Evolutionary conservation across 202 grass and related monocot species (phyloP), one percentile per base, ranked within the genome.

Genomic region (Zoysia matrella): DNA sequence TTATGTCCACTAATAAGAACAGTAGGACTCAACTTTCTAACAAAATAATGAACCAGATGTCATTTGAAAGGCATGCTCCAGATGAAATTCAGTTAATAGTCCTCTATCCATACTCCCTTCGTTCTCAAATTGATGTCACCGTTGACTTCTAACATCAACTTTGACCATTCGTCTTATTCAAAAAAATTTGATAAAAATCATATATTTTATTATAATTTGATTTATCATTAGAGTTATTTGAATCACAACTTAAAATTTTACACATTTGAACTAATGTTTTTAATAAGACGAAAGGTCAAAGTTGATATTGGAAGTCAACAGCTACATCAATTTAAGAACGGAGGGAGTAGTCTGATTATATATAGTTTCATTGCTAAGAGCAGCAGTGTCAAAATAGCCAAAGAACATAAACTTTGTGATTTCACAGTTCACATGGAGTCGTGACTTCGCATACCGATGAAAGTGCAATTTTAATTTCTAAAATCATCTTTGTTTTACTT

Each of bases 291-390:
- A 30, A 30, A 30, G 22, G 22, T 30, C 22, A 30, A 30, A 30
- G 22, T 30, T 30, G 22, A 30, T 30, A 30, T 30, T 30, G 0
- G 22, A 30, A 30, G 22, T 30, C 22, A 30, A 30, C 22, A 30
- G 22, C 22, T 30, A 30, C 22, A 30, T 30, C 22, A 30, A 30
- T 30, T 30, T 30, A 30, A 30, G 22, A 30, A 30, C 22, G 22
- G 22, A 30, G 22, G 22, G 22, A 30, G 22, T 30, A 0, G 18
- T 47, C 5, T 64, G 16, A 39, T 75, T 15, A 8, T 30, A 41
- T 65, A 53, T 36, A 74, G 67, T 60, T n/a, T 75, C 45, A 69
- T 69, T n/a, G 11, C 15, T 72, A 80, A 52, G 8, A 81, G 39
- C 2, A 60, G 67, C 8, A 86, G 67, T 77, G 77, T 14, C 71